These are phyloP conservation scores for Cyclotella baltica DNA, from an alignment of 108 stramenopile genomes.

Conservation along the genomic window DNA sequence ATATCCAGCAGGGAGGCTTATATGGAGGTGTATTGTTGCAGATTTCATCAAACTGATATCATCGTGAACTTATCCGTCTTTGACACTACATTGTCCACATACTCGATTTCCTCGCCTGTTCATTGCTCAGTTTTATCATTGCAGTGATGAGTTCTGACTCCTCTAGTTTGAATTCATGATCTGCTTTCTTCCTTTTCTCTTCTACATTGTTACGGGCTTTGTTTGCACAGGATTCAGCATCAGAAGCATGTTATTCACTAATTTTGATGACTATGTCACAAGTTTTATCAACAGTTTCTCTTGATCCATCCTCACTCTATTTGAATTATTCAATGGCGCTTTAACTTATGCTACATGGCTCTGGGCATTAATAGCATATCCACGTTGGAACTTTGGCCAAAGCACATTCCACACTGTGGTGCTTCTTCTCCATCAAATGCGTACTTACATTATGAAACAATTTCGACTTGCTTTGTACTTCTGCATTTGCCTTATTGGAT, in stretches of 20 bases:
- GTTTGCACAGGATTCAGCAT: conserved; percentile 72
- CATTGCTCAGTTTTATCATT: conserved; percentile 50
- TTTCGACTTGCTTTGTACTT: conserved; percentile 63
- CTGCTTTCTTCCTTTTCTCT: conserved; percentile 62
- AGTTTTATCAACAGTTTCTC: conserved; percentile 80
- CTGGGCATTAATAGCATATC: conserved; percentile 68
- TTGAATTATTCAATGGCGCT: conserved; percentile 58
- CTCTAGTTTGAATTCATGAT: conserved; percentile 72
- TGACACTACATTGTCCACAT: conserved; percentile 56
- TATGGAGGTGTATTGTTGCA: conserved; percentile 20
- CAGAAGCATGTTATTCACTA: conserved; percentile 80
- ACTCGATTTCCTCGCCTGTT: conserved; percentile 43
- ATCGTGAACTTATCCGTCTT: conserved; percentile 67
- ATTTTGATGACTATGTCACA: conserved; percentile 82
- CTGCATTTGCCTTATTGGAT: conserved; percentile 53
- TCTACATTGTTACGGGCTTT: conserved; percentile 66
- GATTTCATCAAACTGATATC: conserved; percentile 59
- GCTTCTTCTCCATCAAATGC: conserved; percentile 56
- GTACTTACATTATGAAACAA: conserved; percentile 58
- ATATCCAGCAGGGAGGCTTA: no score
- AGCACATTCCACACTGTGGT: conserved; percentile 62
- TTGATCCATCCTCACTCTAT: conserved; percentile 60
- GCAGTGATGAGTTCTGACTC: conserved; percentile 57
- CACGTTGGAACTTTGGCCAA: conserved; percentile 66
- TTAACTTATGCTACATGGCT: conserved; percentile 59